phyloP scores from a whole-genome alignment of 805 yeast genomes.

The Ogataea ganodermae region DNA sequence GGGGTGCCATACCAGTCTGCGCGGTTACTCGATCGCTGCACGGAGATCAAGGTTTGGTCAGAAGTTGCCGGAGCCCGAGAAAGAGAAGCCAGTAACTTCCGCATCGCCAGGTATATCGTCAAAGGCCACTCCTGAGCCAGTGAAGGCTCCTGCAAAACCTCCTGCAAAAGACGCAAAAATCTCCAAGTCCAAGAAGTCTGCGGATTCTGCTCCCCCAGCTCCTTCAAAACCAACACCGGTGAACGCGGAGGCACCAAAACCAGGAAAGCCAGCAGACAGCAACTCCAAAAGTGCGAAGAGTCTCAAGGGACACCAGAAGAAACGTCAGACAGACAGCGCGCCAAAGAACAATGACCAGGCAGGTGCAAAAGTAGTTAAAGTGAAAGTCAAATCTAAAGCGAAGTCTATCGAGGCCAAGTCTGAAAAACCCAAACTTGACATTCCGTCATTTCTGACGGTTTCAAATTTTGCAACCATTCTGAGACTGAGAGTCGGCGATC shows the following conservation, averaged over 20 bases:
- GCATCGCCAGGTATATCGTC: no score
- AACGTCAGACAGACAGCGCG: neutral
- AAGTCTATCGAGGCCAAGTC: slow-evolving; percentile 6
- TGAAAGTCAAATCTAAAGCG: slow-evolving; percentile 11
- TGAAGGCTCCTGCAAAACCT: no score
- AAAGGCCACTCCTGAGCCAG: neutral
- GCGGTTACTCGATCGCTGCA: slow-evolving; percentile 4
- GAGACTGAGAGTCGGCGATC: slow-evolving; percentile 59
- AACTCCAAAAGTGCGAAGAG: neutral
- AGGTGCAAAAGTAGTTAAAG: slow-evolving; percentile 5
- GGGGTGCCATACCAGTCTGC: neutral
- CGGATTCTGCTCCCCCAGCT: no score
- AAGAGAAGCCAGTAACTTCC: no score
- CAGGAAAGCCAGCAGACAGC: neutral
- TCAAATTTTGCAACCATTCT: slow-evolving; percentile 75
- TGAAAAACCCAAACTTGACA: slow-evolving; percentile 34
- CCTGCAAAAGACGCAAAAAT: no score
- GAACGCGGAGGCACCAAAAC: no score
- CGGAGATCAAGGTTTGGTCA: slow-evolving; percentile 20
- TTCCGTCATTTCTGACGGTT: slow-evolving; percentile 80
- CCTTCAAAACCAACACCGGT: no score
- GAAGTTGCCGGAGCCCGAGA: slow-evolving; percentile 6
- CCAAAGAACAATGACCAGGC: neutral
- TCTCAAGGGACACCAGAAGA: no score
- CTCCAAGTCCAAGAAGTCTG: no score